Conservation (phyloP, 139 green algal species). For the Tetradesmus obliquus region DNA sequence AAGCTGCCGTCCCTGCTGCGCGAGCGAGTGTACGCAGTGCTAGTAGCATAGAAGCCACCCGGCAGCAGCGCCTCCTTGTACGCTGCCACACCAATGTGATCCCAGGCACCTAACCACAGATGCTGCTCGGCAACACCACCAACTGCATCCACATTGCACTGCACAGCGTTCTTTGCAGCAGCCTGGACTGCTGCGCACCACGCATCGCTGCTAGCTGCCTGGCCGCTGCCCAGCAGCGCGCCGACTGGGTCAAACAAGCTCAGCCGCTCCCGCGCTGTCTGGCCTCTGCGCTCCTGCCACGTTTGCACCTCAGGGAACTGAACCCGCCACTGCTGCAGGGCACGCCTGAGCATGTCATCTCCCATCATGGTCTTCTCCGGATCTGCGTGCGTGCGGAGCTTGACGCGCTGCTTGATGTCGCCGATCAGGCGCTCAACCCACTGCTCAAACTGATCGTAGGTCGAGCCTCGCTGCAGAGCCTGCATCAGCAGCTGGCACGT, state of each 20-base stretch:
- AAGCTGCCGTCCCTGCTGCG: background rate
- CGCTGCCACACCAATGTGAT: background rate
- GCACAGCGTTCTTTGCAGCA: background rate
- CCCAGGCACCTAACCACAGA: background rate
- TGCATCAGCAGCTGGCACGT: slow-evolving; percentile 10
- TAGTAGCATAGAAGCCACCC: background rate
- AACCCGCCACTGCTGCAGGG: background rate
- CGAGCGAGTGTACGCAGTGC: background rate
- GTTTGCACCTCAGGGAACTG: background rate
- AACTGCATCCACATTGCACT: background rate
- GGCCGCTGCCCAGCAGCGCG: background rate
- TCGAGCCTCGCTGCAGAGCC: background rate
- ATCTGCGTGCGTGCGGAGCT: background rate
- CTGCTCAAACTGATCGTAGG: background rate
- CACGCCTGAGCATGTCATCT: background rate
- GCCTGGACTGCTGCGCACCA: background rate
- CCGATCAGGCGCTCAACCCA: background rate
- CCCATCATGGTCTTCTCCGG: slow-evolving; percentile 14
- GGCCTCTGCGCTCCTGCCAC: background rate
- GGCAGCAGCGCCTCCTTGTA: background rate
- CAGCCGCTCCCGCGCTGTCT: background rate
- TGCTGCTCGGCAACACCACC: background rate
- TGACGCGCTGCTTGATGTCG: background rate
- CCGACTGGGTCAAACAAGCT: background rate
- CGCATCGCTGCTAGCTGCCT: background rate